These are phyloP conservation scores for Balakata baccata DNA, from an alignment of 345 rosid species.

Conservation along the genomic window DNA sequence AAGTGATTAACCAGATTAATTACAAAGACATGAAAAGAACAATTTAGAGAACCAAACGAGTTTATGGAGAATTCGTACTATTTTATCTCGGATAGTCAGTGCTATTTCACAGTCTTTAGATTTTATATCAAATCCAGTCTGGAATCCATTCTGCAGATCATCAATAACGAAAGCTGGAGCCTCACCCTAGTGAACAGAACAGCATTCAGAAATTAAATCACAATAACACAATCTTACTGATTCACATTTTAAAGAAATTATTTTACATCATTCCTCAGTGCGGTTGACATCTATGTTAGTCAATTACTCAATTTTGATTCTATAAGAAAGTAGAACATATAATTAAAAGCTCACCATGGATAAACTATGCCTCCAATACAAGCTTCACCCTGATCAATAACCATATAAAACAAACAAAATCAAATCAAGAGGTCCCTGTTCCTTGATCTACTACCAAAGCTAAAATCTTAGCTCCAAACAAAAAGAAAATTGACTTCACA, in stretches of 20 bases:
- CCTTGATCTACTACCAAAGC: conserved; percentile 31
- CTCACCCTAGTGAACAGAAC: conserved; percentile 60
- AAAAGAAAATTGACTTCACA: neutral
- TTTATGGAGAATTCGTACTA: conserved; percentile 40
- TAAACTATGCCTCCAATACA: conserved; percentile 53
- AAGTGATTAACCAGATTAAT: conserved; percentile 22
- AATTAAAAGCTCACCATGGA: conserved; percentile 76
- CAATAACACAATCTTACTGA: conserved; percentile 5
- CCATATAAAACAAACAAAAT: conserved; percentile 26
- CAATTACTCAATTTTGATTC: neutral
- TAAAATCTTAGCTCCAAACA: conserved; percentile 9
- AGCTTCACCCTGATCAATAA: conserved; percentile 62
- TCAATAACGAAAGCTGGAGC: conserved; percentile 60
- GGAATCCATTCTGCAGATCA: conserved; percentile 37
- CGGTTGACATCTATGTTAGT: neutral
- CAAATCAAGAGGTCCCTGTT: conserved; percentile 25
- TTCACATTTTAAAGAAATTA: conserved; percentile 1
- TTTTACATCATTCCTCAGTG: neutral
- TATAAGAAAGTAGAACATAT: neutral
- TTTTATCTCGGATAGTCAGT: conserved; percentile 44
- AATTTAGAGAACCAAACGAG: conserved; percentile 10
- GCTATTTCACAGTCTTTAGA: conserved; percentile 40
- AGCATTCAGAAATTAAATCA: conserved; percentile 22
- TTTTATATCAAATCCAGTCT: conserved; percentile 44
- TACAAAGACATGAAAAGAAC: neutral